These are phyloP conservation scores for Annulohypoxylon nitens DNA, from an alignment of 495 filamentous ascomycete species.

Conservation along the genomic window DNA sequence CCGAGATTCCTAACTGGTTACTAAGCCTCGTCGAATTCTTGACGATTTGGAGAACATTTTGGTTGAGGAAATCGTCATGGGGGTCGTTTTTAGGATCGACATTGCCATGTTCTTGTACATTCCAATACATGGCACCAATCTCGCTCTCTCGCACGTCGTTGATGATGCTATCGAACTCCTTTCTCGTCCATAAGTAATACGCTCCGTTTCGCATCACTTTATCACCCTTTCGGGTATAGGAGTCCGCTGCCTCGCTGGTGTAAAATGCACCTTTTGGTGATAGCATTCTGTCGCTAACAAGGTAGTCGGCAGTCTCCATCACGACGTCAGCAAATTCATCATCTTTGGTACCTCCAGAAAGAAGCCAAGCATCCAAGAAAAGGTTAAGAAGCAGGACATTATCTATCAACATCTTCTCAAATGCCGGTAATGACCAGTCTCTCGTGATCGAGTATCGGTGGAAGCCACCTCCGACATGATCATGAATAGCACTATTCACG, in stretches of 20 bases:
- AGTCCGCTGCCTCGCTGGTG: slow-evolving; percentile 93
- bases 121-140: slow-evolving; percentile 86
- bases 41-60: slow-evolving; percentile 68
- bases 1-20: slow-evolving; percentile 80
- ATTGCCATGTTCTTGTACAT: slow-evolving; percentile 89
- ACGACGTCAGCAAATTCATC: slow-evolving; percentile 81
- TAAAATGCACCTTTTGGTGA: slow-evolving; percentile 81
- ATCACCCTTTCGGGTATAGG: slow-evolving; percentile 79
- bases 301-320: slow-evolving; percentile 85
- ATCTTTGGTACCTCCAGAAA: slow-evolving; percentile 67
- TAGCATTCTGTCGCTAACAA: slow-evolving; percentile 76
- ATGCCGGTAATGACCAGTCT: slow-evolving; percentile 94
- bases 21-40: slow-evolving; percentile 74
- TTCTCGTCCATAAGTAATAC: slow-evolving; percentile 93
- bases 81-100: slow-evolving; percentile 86
- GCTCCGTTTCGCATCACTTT: slow-evolving; percentile 92
- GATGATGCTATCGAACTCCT: slow-evolving; percentile 85
- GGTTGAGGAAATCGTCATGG: slow-evolving; percentile 93
- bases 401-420: slow-evolving; percentile 99
- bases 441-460: slow-evolving; percentile 89
- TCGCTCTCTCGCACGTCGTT: slow-evolving; percentile 71
- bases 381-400: slow-evolving; percentile 88
- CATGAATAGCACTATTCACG: slow-evolving; percentile 87
- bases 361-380: slow-evolving; percentile 89
- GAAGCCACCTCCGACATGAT: slow-evolving; percentile 94